Evolutionary conservation across 108 stramenopile species (phyloP).

Genomic region (Aurantiochytrium sp.): DNA sequence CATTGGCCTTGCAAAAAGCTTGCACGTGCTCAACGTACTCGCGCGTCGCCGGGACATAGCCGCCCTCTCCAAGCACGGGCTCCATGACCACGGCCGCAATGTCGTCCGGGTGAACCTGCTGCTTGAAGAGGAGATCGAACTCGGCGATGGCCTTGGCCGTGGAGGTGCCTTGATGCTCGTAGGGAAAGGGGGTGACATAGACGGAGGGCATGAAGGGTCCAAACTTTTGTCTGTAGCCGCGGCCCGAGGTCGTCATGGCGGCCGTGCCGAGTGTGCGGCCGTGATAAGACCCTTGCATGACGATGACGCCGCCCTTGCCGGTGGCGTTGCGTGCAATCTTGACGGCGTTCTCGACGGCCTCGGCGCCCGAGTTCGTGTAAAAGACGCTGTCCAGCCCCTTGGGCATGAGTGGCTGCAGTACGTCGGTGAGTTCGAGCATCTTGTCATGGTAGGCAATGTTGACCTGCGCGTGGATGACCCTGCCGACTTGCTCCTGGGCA

Average conservation of each 20-base stretch:
- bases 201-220: slow-evolving; percentile 7
- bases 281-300: slow-evolving; percentile 59
- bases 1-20: slow-evolving; percentile 49
- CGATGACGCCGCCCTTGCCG: slow-evolving; percentile 53
- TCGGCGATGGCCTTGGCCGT: slow-evolving; percentile 32
- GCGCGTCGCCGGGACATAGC: slow-evolving; percentile 52
- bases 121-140: slow-evolving; percentile 41
- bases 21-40: slow-evolving; percentile 43
- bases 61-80: slow-evolving; percentile 59
- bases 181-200: slow-evolving; percentile 40
- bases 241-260: slow-evolving; percentile 55
- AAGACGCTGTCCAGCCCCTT: slow-evolving; percentile 47
- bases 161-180: slow-evolving; percentile 38
- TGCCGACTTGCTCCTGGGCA: slow-evolving; percentile 53
- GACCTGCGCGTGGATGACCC: slow-evolving; percentile 51
- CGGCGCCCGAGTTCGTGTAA: slow-evolving; percentile 60
- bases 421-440: slow-evolving; percentile 51
- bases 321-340: slow-evolving; percentile 61
- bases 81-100: slow-evolving; percentile 56
- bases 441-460: slow-evolving; percentile 32
- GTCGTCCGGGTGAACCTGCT: slow-evolving; percentile 41
- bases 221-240: slow-evolving; percentile 13
- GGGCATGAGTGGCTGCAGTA: slow-evolving; percentile 25
- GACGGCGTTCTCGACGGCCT: slow-evolving; percentile 62
- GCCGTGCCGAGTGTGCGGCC: slow-evolving; percentile 62